Base-by-base conservation (phyloP, 169 alveolate species). In the Plasmodium sp. region DNA sequence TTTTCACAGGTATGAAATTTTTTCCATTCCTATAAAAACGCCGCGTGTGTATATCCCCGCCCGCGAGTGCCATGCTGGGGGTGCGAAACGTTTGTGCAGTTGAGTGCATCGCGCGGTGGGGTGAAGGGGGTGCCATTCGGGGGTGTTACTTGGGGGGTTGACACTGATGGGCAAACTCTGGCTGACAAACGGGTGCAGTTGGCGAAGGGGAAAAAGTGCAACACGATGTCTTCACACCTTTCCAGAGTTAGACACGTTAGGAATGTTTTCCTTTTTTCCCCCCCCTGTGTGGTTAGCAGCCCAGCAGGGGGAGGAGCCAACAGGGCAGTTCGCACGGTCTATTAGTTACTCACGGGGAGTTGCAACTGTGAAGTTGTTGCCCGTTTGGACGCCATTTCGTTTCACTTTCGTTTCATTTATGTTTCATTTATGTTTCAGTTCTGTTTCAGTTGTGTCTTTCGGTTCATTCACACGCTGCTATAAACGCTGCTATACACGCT, bases 51-150 rank as follows among this genome's bases (percentile, higher is more conserved):
- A 18, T 16, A 18, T 33, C 33, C 7, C 3, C 36, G 43, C 41
- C 58, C n/a, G 9, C 74, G 18, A 18, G 74, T 18, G 73, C 7
- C 18, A 84, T 12, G 41, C 2, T n/a, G 51, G 51, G 36, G 33
- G 62, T 14, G 41, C 33, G 72, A 31, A 34, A 9, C 18, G 5
- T n/a, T 36, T 51, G 82, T 88, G 94, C 94, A 56, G 45, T 88
- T 58, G 7, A 80, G 94, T 88, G 94, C 94, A 88, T 33, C 14
- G 14, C 48, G 33, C 9, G 36, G 31, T 36, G 41, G 31, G 22
- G 80, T 1, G 36, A 83, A 12, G 54, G 51, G 27, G 48, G 33
- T 1, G 54, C 18, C 4, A 31, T 5, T 16, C 18, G 41, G 31
- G 16, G 5, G 34, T 3, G n/a, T 18, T 58, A 83, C 18, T 5